Base-by-base conservation (phyloP, 2,329 filamentous ascomycete species). In the Hymenoscyphus salicellus region DNA sequence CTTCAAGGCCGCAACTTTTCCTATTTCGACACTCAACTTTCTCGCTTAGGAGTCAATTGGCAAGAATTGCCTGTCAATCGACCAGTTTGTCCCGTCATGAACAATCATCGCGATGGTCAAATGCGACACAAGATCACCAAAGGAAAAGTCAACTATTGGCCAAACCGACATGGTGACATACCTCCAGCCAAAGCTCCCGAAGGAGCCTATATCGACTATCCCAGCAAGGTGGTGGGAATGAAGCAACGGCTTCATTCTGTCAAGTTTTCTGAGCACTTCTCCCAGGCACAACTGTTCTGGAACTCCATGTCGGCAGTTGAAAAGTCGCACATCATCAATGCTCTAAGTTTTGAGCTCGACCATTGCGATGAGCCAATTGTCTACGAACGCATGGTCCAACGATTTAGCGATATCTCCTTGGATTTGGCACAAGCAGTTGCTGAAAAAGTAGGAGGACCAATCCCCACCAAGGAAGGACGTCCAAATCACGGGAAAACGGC, bases 291-390 rank as follows among this genome's bases (percentile, higher is more conserved):
- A 74, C 80, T 94, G 1, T 95, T 95, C 79, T 94, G 87, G 79
- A 94, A 94, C 79, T 93, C 89, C 17, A 77, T 94, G 69, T 85
- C 86, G 0, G 78, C 82, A 0, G 79, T 86, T 3, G 91, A 94
- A 77, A 87, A 90, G 77, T 72, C 73, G 14, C 89, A 92, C 73
- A 77, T 90, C 17, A 78, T 80, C 32, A 79, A 79, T 41, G 86
- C 89, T 0, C 81, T 91, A 11, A 80, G 81, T 2, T 92, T 92
- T 72, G 89, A 92, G 77, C 80, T 95, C 0, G 90, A 93, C 72
- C 91, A 94, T 76, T 95, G 91, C 74, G 90, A 94, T 26, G 91
- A 95, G 52, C 85, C 88, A 0, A 76, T 90, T 10, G 90, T 95
- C 0, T 94, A 93, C 75, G 84, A 89, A 67, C 84, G 89, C 32